A percentile compares a stretch with the other conserved stretches of the same genome.
Evolutionary conservation across 495 filamentous ascomycete species (phyloP).

Genomic region (Neurospora tetraspora): DNA sequence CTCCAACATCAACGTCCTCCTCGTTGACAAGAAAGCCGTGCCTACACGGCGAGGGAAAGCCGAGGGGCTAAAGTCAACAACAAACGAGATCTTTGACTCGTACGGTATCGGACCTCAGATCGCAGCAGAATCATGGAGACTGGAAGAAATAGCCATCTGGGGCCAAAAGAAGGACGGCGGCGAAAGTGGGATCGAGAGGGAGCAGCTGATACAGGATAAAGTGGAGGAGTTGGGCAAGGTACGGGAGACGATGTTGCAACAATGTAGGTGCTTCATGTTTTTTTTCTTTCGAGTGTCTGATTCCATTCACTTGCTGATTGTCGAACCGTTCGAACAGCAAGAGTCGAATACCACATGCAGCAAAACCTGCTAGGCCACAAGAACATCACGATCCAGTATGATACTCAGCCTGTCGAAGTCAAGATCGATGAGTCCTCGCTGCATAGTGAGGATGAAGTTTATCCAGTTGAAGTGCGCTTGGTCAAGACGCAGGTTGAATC

Average conservation of each 20-base stretch:
- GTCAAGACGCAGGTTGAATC: constrained; percentile 22
- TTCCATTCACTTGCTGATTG: neutral
- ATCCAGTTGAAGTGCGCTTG: constrained; percentile 42
- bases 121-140: constrained; percentile 11
- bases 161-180: constrained; percentile 2
- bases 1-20: constrained; percentile 5
- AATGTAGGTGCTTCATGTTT: constrained; percentile 1
- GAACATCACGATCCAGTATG: constrained; percentile 38
- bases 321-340: constrained; percentile 13
- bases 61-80: constrained; percentile 12
- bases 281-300: no score
- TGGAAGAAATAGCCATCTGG: constrained; percentile 13
- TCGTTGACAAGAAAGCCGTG: constrained; percentile 9
- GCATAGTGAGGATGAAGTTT: constrained; percentile 35
- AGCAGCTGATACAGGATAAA: constrained; percentile 10
- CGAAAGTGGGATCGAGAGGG: constrained; percentile 7
- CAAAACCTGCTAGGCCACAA: constrained; percentile 14
- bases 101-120: constrained; percentile 10
- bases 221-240: constrained; percentile 8
- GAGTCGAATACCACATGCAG: constrained; percentile 28
- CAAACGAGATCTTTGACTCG: constrained; percentile 12
- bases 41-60: constrained; percentile 9
- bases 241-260: constrained; percentile 9
- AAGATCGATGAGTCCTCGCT: constrained; percentile 30
- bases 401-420: constrained; percentile 37